Evolutionary conservation across 805 yeast species (phyloP), one percentile per base, ranked within the genome.

Genomic region (Middelhovenomyces tepae): DNA sequence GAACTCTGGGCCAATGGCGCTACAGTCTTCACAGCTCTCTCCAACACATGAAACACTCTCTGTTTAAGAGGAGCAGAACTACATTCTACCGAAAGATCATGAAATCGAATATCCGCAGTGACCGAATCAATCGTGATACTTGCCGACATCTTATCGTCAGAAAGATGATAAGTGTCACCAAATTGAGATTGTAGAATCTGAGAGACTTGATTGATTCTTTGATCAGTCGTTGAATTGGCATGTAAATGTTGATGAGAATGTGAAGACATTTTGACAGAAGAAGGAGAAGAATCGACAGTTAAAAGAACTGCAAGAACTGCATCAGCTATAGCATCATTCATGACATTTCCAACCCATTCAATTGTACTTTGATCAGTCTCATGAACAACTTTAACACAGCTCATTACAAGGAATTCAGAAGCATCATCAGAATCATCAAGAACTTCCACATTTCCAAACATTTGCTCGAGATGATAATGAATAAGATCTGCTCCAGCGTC

Each of bases 241-340:
- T 59, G 65, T 4, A 44, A 51, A 51, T 75, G 80, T 1, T 50
- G 40, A 43, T 80, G 76, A 1, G 65, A 43, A 34, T 69, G 68
- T 4, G 94, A 75, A 9, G 94, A 75, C 43, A 85, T 56, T 53
- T 89, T 91, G 18, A 91, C 94, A 5, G 96, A 84, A 2, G 95
- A 94, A 7, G 95, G 95, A 0, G 95, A 77, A 0, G 95, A 78
- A 53, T 91, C 98, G 26, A 89, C 91, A 28, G 94, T 83, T 57
- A 89, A 69, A 20, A 91, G 57, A 23, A 91, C 85, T 0, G 96
- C 95, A 38, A 91, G 72, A 1, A 86, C 81, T 10, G 95, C 78
- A 51, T 91, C 99, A 0, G 98, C 98, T 42, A 91, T 73, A 0
- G 95, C 79, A 50, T 91, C 98, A 40, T 82, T 87, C 61, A 86